phyloP scores from a whole-genome alignment of 345 rosid species.

The Stellera chamaejasme region DNA sequence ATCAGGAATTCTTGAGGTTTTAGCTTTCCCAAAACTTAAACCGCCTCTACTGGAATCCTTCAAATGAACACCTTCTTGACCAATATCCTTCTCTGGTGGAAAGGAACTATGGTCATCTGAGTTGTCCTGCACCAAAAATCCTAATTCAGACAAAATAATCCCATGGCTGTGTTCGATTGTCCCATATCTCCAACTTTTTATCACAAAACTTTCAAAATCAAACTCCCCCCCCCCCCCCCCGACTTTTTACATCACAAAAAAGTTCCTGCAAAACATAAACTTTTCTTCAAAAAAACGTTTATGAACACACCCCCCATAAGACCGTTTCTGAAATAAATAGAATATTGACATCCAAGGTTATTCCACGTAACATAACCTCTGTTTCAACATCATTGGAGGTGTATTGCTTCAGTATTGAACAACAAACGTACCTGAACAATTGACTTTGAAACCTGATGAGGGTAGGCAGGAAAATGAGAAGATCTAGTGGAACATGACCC shows the following conservation, averaged over 20 bases:
- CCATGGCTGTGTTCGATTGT: neutral
- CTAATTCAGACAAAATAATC: conserved; percentile 12
- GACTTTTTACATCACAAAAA: no score
- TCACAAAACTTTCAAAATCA: no score
- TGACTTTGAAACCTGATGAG: conserved; percentile 13
- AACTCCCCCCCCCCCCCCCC: no score
- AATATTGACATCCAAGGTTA: no score
- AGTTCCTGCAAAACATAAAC: no score
- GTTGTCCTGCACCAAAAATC: conserved; percentile 25
- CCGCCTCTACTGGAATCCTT: conserved; percentile 28
- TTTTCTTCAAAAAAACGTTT: no score
- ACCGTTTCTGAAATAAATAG: no score
- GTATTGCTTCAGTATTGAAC: neutral
- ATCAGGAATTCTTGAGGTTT: conserved; percentile 17
- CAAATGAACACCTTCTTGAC: conserved; percentile 33
- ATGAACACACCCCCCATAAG: no score
- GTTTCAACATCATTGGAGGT: neutral
- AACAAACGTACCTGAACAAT: conserved; percentile 10
- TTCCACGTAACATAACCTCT: no score
- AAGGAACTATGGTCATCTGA: conserved; percentile 22
- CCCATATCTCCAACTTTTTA: no score
- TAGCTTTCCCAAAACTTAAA: conserved; percentile 21
- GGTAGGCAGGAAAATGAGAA: conserved; percentile 17
- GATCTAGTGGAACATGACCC: conserved; percentile 17
- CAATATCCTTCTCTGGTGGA: conserved; percentile 23